Evolutionary conservation across 305 asterid species (phyloP).

Genomic region (Fraxinus platypoda): DNA sequence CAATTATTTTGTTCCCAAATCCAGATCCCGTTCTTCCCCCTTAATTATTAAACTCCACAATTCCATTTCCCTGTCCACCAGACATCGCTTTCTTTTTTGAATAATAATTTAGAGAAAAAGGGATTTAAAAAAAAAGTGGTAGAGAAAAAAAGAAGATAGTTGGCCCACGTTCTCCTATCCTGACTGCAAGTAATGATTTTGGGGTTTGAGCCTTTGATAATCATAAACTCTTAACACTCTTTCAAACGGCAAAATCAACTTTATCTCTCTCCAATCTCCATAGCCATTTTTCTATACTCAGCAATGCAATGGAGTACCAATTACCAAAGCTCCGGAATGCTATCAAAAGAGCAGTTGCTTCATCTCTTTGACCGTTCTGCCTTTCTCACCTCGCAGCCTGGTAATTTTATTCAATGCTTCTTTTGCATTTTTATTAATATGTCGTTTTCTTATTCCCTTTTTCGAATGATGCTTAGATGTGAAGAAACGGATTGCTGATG

Average conservation of each 20-base stretch:
- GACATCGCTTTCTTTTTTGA: not conserved
- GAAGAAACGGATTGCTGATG: conserved; percentile 76
- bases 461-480: conserved; percentile 47
- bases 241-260: not conserved
- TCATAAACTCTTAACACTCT: not conserved
- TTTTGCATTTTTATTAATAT: not conserved
- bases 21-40: not conserved
- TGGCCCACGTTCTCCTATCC: not conserved
- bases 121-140: not conserved
- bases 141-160: not conserved
- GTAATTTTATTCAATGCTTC: conserved; percentile 23
- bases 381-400: conserved; percentile 64
- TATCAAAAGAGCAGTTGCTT: conserved; percentile 66
- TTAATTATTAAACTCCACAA: not conserved
- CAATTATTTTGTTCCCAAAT: not conserved
- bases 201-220: not conserved
- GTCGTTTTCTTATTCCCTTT: not conserved
- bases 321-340: conserved; percentile 54
- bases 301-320: conserved; percentile 49
- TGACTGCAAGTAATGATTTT: not conserved
- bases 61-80: not conserved
- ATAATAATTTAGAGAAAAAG: not conserved
- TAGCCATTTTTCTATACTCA: conserved; percentile 12
- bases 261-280: not conserved
- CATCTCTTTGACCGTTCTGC: conserved; percentile 72